Evolutionary conservation across 2,329 filamentous ascomycete genomes (phyloP), one percentile per base, ranked within the genome.

Genomic region (Aspergillus fumigatus): DNA sequence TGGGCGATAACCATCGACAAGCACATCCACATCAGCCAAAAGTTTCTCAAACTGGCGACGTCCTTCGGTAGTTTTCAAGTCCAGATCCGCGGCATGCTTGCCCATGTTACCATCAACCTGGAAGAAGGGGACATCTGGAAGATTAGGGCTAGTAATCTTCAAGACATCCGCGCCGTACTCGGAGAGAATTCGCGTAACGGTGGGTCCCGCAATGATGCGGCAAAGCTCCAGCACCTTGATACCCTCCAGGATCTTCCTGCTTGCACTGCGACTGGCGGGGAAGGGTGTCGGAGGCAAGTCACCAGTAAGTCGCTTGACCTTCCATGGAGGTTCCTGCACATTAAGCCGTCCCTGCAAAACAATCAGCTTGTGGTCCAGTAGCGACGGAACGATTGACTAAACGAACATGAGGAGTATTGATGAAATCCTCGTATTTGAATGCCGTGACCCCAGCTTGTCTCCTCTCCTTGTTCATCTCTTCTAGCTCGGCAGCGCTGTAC

Each of bases 221-320:
- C 87, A 89, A 14, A 91, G 75, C 67, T 92, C 88, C 5, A 91
- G 79, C 9, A 91, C 88, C 61, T 86, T 87, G 68, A 90, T 80
- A 0, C 88, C 88, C 78, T 78, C 40, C 77, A 66, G 57, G 41
- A 70, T 66, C 55, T 57, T 70, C 53, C 65, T 67, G 59, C 64
- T 68, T 29, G 66, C 68, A 21, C 53, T 73, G 65, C 48, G 71
- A 66, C 54, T 70, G 52, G 64, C 43, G 35, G 68, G 70, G 48
- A 68, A 70, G 26, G 60, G 61, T 19, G 65, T 71, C 26, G 67
- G 67, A 9, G 65, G 59, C 53, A 66, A 26, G 14, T 69, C 58
- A 9, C 71, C 70, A 19, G 53, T 59, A 17, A 74, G 57, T 45
- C 62, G 64, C 23, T 56, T 64, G n/a, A 74, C 67, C 48, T 69